Percentiles rank a stretch among this genome's conserved stretches.
These are phyloP conservation scores for Zasmidium cellare DNA, from an alignment of 2,329 filamentous ascomycete genomes.

Conservation along the genomic window DNA sequence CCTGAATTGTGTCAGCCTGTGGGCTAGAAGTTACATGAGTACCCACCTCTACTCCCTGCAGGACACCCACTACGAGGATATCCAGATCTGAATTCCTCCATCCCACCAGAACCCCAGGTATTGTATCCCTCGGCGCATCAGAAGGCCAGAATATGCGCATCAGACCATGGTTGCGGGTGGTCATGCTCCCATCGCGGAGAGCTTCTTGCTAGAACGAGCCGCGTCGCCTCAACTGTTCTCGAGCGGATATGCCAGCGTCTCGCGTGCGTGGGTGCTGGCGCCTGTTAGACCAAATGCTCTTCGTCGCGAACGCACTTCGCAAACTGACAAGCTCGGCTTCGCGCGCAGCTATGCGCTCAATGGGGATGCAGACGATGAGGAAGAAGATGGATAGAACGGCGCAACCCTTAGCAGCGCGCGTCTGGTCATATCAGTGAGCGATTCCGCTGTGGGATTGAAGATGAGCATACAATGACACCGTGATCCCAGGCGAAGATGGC, in stretches of 20 bases:
- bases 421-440: constrained; percentile 49
- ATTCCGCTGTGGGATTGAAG: neutral
- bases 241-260: constrained; percentile 81
- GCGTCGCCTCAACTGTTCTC: constrained; percentile 89
- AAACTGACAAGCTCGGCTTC: constrained; percentile 75
- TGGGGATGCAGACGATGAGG: constrained; percentile 77
- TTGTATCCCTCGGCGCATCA: constrained; percentile 68
- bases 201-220: constrained; percentile 73
- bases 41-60: constrained; percentile 87
- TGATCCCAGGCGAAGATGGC: constrained; percentile 97
- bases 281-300: constrained; percentile 24
- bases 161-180: constrained; percentile 70
- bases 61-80: constrained; percentile 82
- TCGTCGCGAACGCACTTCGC: constrained; percentile 1
- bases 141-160: constrained; percentile 99
- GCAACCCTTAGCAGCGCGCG: constrained; percentile 83
- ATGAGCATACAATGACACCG: constrained; percentile 77
- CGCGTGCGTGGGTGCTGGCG: constrained; percentile 76
- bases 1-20: constrained; percentile 46
- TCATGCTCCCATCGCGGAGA: constrained; percentile 60
- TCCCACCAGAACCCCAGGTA: constrained; percentile 84
- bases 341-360: constrained; percentile 76
- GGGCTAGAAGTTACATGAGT: neutral
- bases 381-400: constrained; percentile 80
- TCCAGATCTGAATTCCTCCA: constrained; percentile 93